Conservation (phyloP, 1,284 basidiomycete genomes). For the Naganishia cerealis region DNA sequence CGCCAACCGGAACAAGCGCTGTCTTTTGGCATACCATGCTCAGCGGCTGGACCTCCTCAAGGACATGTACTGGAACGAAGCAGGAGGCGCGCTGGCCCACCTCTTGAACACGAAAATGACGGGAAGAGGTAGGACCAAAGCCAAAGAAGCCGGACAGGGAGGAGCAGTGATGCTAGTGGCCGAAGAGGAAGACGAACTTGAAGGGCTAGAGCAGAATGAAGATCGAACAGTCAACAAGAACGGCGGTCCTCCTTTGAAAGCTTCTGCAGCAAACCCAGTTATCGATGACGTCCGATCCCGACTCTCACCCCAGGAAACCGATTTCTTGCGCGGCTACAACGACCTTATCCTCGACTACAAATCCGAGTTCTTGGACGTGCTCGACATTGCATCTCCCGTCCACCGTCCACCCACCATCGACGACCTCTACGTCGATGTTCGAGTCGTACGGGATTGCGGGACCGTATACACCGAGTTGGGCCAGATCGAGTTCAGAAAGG, state of each 20-base stretch:
- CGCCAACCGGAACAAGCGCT: conserved; percentile 86
- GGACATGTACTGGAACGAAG: conserved; percentile 78
- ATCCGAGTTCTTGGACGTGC: conserved; percentile 76
- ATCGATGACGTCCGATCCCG: conserved; percentile 67
- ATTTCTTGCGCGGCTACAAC: conserved; percentile 82
- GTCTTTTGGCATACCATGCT: conserved; percentile 85
- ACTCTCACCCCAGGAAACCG: conserved; percentile 84
- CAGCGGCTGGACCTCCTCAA: conserved; percentile 78
- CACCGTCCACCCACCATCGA: conserved; percentile 60
- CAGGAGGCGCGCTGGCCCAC: conserved; percentile 83
- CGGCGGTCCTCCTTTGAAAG: conserved; percentile 32
- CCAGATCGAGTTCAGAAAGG: conserved; percentile 80
- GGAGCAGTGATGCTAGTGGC: conserved; percentile 18
- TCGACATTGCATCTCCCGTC: conserved; percentile 79
- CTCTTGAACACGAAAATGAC: conserved; percentile 61
- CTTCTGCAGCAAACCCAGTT: background rate
- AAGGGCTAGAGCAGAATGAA: background rate
- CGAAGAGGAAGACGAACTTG: conserved; percentile 15
- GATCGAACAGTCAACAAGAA: conserved; percentile 3
- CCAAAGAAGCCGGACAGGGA: conserved; percentile 18
- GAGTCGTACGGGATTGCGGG: conserved; percentile 72
- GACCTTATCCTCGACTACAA: conserved; percentile 78
- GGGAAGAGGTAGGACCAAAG: conserved; percentile 15
- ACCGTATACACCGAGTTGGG: conserved; percentile 83
- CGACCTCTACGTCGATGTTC: conserved; percentile 54